These are phyloP conservation scores for Cylindrodendrum hubeiense DNA, from an alignment of 2,329 filamentous ascomycete species.

Conservation along the genomic window DNA sequence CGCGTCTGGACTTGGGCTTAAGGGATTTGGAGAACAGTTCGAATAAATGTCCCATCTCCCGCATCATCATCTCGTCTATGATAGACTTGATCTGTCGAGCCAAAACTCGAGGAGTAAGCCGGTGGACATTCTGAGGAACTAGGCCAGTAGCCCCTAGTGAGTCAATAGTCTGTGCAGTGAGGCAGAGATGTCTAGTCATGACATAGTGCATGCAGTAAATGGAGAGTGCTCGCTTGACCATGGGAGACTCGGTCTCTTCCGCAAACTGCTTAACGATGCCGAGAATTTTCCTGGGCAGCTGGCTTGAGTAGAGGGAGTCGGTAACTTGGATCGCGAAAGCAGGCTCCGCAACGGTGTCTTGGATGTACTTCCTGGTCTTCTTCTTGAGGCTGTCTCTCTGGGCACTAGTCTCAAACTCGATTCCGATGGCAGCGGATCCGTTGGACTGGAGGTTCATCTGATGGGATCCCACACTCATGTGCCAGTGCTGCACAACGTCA, in stretches of 20 bases:
- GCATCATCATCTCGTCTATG: slow-evolving; percentile 66
- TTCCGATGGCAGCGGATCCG: slow-evolving; percentile 62
- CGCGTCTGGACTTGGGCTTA: slow-evolving; percentile 64
- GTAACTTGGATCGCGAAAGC: slow-evolving; percentile 64
- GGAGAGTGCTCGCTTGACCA: slow-evolving; percentile 65
- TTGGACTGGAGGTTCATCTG: slow-evolving; percentile 56
- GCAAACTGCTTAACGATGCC: slow-evolving; percentile 62
- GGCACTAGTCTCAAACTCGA: slow-evolving; percentile 57
- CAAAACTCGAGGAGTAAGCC: slow-evolving; percentile 66
- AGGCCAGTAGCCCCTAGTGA: slow-evolving; percentile 56
- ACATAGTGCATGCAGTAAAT: slow-evolving; percentile 70
- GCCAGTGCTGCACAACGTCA: slow-evolving; percentile 66
- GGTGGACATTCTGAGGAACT: slow-evolving; percentile 57
- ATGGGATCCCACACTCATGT: slow-evolving; percentile 53
- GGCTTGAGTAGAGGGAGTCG: slow-evolving; percentile 57
- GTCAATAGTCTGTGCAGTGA: slow-evolving; percentile 59
- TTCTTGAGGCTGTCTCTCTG: slow-evolving; percentile 61
- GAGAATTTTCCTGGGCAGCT: slow-evolving; percentile 61
- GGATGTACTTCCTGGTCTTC: slow-evolving; percentile 61
- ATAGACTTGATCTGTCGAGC: slow-evolving; percentile 69
- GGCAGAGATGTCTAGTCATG: slow-evolving; percentile 66
- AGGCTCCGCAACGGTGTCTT: slow-evolving; percentile 62
- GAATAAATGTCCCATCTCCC: slow-evolving; percentile 65
- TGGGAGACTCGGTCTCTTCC: slow-evolving; percentile 58
- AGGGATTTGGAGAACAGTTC: slow-evolving; percentile 65